These are phyloP conservation scores for Verticillium zaregamsianum DNA, from an alignment of 2,329 filamentous ascomycete genomes.

Conservation along the genomic window DNA sequence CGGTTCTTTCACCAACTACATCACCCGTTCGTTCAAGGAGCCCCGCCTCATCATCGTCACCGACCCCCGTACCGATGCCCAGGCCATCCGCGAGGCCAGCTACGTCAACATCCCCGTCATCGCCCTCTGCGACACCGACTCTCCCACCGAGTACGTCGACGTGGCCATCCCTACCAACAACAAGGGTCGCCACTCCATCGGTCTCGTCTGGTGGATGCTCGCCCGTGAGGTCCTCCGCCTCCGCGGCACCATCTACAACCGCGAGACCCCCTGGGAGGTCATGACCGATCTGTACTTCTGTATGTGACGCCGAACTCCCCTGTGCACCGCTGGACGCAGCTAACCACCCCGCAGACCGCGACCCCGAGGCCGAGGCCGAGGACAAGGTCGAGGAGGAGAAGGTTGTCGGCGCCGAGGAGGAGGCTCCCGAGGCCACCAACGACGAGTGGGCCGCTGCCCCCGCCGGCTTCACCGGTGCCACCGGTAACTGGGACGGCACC, in stretches of 20 bases:
- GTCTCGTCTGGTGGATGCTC: constrained; percentile 98
- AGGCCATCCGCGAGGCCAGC: constrained; percentile 99
- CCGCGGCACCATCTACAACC: constrained; percentile 91
- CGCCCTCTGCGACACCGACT: constrained; percentile 98
- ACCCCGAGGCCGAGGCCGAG: constrained; percentile 98
- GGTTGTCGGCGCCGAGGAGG: constrained; percentile 70
- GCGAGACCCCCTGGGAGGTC: constrained; percentile 97
- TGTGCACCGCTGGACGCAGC: neutral
- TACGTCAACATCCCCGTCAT: constrained; percentile 99
- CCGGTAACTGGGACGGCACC: constrained; percentile 53
- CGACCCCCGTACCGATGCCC: constrained; percentile 98
- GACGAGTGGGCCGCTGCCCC: constrained; percentile 81
- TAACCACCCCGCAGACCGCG: constrained; percentile 62
- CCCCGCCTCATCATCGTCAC: constrained; percentile 99
- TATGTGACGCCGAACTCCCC: constrained; percentile 33
- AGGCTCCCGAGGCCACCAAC: constrained; percentile 61
- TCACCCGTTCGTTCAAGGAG: constrained; percentile 99
- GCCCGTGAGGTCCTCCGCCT: constrained; percentile 99
- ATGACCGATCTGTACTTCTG: constrained; percentile 99
- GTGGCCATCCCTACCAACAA: constrained; percentile 99
- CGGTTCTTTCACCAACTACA: constrained; percentile 99
- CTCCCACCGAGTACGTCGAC: constrained; percentile 98
- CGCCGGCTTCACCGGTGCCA: constrained; percentile 62
- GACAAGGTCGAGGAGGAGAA: constrained; percentile 89
- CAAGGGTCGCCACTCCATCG: constrained; percentile 99